These are phyloP conservation scores for Stropharia rugosoannulata DNA, from an alignment of 768 basidiomycete genomes.

Conservation along the genomic window DNA sequence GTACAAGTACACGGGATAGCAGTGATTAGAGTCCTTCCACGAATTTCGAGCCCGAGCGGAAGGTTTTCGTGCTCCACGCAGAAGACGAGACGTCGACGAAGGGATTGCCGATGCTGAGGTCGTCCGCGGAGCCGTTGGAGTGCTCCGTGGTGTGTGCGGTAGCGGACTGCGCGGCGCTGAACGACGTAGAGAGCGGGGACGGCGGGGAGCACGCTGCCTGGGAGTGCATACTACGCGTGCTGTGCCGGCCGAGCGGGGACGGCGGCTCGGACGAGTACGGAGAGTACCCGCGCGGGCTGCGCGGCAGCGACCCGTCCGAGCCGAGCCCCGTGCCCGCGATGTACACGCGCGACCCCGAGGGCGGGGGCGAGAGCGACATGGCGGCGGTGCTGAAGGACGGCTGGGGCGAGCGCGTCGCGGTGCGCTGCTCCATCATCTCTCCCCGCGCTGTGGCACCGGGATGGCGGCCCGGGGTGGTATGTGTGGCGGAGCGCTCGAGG, in stretches of 20 bases:
- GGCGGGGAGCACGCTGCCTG: conserved; percentile 30
- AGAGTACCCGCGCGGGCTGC: conserved; percentile 7
- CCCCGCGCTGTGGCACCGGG: too few species aligned
- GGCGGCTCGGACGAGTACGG: conserved; percentile 21
- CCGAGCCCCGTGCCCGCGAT: too few species aligned
- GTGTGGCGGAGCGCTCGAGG: conserved; percentile 14
- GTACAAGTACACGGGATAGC: too few species aligned
- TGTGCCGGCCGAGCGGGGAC: conserved; percentile 17
- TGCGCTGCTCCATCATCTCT: too few species aligned
- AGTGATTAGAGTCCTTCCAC: conserved; percentile 35
- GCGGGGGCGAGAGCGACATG: too few species aligned
- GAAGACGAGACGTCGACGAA: conserved; percentile 15
- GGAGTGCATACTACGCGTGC: conserved; percentile 26
- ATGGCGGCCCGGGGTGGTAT: conserved; percentile 1
- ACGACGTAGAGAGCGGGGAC: conserved; percentile 23
- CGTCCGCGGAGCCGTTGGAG: conserved; percentile 10
- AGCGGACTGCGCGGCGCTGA: conserved; percentile 10
- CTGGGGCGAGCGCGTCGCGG: too few species aligned
- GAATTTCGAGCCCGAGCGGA: conserved; percentile 48
- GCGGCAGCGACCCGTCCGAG: too few species aligned
- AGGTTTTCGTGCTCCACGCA: conserved; percentile 20
- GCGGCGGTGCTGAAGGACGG: too few species aligned
- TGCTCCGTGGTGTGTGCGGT: conserved; percentile 5
- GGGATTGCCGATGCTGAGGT: conserved; percentile 20
- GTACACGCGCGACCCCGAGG: too few species aligned